phyloP scores from a whole-genome alignment of 2,329 filamentous ascomycete species.

The Scedosporium minutisporum region DNA sequence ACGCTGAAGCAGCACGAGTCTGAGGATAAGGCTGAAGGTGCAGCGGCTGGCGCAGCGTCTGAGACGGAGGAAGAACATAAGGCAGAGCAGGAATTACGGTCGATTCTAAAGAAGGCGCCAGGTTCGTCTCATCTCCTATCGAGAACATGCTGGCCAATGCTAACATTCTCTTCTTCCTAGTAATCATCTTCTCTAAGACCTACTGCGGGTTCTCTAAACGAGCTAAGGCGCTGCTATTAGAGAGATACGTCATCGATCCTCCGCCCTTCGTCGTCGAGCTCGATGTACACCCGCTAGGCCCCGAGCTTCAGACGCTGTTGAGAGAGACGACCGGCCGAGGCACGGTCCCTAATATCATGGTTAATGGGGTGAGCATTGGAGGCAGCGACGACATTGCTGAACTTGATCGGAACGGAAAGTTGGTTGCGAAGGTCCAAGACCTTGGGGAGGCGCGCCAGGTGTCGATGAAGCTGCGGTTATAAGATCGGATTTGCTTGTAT shows the following conservation, averaged over 20 bases:
- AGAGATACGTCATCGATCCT: slow-evolving; percentile 76
- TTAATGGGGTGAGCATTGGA: slow-evolving; percentile 82
- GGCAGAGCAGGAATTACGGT: slow-evolving; percentile 62
- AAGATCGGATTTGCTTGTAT: neutral
- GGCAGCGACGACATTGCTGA: slow-evolving; percentile 78
- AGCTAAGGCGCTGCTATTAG: slow-evolving; percentile 76
- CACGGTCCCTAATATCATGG: slow-evolving; percentile 86
- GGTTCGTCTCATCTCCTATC: slow-evolving; percentile 35
- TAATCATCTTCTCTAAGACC: slow-evolving; percentile 92
- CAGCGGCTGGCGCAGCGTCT: slow-evolving; percentile 11
- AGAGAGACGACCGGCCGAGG: slow-evolving; percentile 63
- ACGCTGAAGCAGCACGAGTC: slow-evolving; percentile 29
- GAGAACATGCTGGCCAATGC: neutral
- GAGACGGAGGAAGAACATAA: slow-evolving; percentile 30
- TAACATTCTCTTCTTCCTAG: slow-evolving; percentile 30
- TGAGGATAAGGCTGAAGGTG: slow-evolving; percentile 35
- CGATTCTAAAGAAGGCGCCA: slow-evolving; percentile 74
- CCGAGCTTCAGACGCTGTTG: slow-evolving; percentile 61
- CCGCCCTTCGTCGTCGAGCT: slow-evolving; percentile 83
- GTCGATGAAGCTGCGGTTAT: slow-evolving; percentile 6
- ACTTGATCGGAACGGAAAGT: slow-evolving; percentile 55
- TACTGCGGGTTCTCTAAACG: slow-evolving; percentile 81
- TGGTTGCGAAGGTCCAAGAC: slow-evolving; percentile 62
- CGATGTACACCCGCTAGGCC: slow-evolving; percentile 68
- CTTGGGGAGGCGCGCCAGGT: slow-evolving; percentile 47